These are phyloP conservation scores for Mortierella hygrophila DNA, from an alignment of 192 early-diverging fungal species.

Conservation along the genomic window DNA sequence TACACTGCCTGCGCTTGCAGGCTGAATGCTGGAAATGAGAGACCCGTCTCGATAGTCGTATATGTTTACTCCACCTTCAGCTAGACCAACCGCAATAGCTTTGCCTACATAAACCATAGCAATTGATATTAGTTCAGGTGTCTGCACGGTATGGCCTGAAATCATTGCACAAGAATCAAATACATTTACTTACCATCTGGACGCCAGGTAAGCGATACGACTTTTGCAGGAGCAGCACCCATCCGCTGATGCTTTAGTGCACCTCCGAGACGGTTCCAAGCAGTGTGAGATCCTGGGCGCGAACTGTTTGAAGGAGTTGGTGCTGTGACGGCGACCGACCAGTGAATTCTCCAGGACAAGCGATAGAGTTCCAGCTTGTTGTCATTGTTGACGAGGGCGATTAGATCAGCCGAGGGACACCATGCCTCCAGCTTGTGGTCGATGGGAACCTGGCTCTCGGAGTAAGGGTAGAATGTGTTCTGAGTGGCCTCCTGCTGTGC, in stretches of 20 bases:
- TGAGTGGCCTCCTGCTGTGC: background rate
- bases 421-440: conserved; percentile 24
- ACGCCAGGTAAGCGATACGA: conserved; percentile 41
- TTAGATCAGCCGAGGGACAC: conserved; percentile 40
- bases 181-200: conserved; percentile 27
- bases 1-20: background rate
- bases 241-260: background rate
- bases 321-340: conserved; percentile 21
- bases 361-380: conserved; percentile 45
- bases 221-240: background rate
- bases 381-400: conserved; percentile 32
- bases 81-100: conserved; percentile 36
- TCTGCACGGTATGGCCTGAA: background rate
- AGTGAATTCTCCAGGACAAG: conserved; percentile 39
- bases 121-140: background rate
- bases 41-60: conserved; percentile 46
- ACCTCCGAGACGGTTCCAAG: background rate
- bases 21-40: background rate
- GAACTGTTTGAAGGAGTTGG: background rate
- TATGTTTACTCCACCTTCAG: conserved; percentile 29
- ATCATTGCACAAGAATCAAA: background rate
- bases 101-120: conserved; percentile 11
- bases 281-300: background rate
- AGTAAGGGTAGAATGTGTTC: conserved; percentile 21
- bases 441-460: conserved; percentile 26